These are phyloP conservation scores for Haematococcus sp. DNA, from an alignment of 139 green algal species.

Conservation along the genomic window DNA sequence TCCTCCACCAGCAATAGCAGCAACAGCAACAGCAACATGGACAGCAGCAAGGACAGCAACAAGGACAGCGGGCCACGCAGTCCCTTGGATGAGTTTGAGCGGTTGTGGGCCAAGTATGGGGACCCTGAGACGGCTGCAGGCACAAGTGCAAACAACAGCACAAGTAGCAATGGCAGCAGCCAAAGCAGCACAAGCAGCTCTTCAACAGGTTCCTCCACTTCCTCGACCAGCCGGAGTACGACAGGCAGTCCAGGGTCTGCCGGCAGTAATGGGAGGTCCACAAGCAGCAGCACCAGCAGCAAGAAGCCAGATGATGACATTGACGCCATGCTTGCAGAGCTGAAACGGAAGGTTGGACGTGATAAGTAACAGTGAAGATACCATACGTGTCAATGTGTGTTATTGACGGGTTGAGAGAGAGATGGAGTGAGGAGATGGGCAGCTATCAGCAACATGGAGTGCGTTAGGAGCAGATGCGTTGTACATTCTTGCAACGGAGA, in stretches of 20 bases:
- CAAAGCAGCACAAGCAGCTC: too few species aligned
- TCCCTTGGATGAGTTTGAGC: slow-evolving; percentile 12
- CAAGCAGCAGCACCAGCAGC: not conserved
- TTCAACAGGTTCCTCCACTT: too few species aligned
- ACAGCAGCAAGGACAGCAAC: not conserved
- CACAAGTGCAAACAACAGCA: not conserved
- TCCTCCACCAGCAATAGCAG: not conserved
- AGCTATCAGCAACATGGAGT: too few species aligned
- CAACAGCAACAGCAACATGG: not conserved
- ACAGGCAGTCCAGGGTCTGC: too few species aligned
- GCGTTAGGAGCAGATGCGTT: too few species aligned
- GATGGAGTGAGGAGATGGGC: too few species aligned
- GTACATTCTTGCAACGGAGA: too few species aligned
- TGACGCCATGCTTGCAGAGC: slow-evolving; percentile 7
- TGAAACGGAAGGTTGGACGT: not conserved
- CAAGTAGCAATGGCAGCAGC: slow-evolving; percentile 3
- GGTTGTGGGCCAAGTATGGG: slow-evolving; percentile 2
- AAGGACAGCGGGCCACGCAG: not conserved
- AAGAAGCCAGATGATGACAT: slow-evolving; percentile 5
- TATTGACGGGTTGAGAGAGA: not conserved
- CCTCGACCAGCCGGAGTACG: too few species aligned
- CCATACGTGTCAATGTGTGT: not conserved
- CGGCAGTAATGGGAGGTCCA: not conserved
- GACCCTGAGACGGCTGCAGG: not conserved
- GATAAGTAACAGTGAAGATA: too few species aligned